These are phyloP conservation scores for Rubia occidens DNA, from an alignment of 305 asterid species.

Conservation along the genomic window DNA sequence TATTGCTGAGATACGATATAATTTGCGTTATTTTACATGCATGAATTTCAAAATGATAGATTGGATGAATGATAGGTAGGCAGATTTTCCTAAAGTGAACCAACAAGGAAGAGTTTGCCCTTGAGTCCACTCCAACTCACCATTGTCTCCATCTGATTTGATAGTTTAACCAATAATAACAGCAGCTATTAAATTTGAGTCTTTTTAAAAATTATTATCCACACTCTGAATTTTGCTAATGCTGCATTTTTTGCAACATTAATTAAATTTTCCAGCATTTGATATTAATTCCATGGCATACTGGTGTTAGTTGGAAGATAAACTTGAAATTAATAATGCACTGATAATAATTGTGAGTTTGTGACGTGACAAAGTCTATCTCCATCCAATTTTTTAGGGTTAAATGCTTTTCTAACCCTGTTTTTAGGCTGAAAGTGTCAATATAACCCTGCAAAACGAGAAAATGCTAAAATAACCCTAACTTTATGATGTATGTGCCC, in stretches of 20 bases:
- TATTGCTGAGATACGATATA: too few relatives aligned
- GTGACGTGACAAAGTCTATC: slow-evolving; percentile 1
- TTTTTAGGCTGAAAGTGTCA: too few relatives aligned
- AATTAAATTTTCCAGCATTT: neutral
- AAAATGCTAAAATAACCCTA: too few relatives aligned
- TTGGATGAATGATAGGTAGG: too few relatives aligned
- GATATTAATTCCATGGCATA: neutral
- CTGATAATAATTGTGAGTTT: neutral
- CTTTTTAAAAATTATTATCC: neutral
- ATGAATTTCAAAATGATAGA: too few relatives aligned
- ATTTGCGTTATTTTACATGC: too few relatives aligned
- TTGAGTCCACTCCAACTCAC: neutral
- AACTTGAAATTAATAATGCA: neutral
- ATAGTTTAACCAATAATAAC: neutral
- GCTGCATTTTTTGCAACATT: neutral
- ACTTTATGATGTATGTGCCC: too few relatives aligned
- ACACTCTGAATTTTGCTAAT: neutral
- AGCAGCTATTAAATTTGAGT: too few relatives aligned
- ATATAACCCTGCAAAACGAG: too few relatives aligned
- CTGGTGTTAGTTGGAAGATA: neutral
- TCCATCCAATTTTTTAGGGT: too few relatives aligned
- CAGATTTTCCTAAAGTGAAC: neutral
- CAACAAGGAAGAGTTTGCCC: neutral
- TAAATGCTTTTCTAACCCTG: too few relatives aligned
- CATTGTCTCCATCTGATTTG: neutral